A percentile compares a stretch with the other conserved stretches of the same genome.
Conservation (phyloP, 768 basidiomycete species). For the Leucogyrophana mollusca region DNA sequence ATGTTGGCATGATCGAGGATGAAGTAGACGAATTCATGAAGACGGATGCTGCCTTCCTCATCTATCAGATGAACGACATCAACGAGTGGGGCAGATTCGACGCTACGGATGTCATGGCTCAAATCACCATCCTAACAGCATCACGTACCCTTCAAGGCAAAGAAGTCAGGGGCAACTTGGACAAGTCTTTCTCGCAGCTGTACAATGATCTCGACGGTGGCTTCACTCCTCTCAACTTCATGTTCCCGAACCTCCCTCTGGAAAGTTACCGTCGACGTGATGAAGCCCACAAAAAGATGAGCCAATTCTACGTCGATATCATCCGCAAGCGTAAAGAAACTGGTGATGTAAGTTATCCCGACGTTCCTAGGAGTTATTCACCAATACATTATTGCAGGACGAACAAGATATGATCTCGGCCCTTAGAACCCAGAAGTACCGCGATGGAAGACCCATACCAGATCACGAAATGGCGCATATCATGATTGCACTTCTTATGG, state of each 20-base stretch:
- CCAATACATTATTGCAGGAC: constrained; percentile 39
- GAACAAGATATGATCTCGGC: constrained; percentile 93
- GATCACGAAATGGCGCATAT: constrained; percentile 97
- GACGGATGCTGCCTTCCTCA: constrained; percentile 60
- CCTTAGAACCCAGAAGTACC: constrained; percentile 81
- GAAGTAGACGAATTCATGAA: constrained; percentile 72
- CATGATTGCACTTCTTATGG: constrained; percentile 99
- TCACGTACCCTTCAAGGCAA: constrained; percentile 90
- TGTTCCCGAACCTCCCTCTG: constrained; percentile 92
- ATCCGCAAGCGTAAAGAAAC: constrained; percentile 66
- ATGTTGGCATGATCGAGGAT: constrained; percentile 77
- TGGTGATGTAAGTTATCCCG: constrained; percentile 34
- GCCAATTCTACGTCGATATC: constrained; percentile 88
- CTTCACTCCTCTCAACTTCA: constrained; percentile 93
- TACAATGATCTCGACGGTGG: constrained; percentile 93
- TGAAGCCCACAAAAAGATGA: constrained; percentile 88
- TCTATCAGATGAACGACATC: constrained; percentile 61
- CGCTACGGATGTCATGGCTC: constrained; percentile 66
- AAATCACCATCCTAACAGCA: constrained; percentile 95
- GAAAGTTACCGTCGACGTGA: constrained; percentile 89
- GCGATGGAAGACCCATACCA: constrained; percentile 68
- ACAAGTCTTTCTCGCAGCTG: constrained; percentile 81
- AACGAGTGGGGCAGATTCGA: constrained; percentile 83
- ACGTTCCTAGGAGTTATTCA: not conserved
- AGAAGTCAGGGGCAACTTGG: constrained; percentile 77